phyloP scores from a whole-genome alignment of 139 green algal genomes.

The Chara braunii region DNA sequence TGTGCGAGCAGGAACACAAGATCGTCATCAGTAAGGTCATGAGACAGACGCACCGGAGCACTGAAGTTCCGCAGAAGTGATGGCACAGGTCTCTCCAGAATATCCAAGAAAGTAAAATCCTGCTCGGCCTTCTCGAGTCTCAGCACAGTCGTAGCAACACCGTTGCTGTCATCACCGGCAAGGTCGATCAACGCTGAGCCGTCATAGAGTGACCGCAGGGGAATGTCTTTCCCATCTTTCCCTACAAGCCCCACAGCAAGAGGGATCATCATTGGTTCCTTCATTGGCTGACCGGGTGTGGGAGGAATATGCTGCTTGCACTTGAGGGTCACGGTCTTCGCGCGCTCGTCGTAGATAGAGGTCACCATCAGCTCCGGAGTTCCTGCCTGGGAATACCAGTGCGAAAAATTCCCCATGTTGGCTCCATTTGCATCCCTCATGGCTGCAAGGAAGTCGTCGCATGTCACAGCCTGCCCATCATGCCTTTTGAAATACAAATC shows the following conservation, averaged over 20 bases:
- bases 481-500: conserved; percentile 97
- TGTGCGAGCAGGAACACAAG: conserved; percentile 82
- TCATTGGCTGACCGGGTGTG: conserved; percentile 65
- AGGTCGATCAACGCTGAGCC: neutral
- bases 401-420: conserved; percentile 62
- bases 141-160: conserved; percentile 20
- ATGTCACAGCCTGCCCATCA: conserved; percentile 91
- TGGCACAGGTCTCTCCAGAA: conserved; percentile 57
- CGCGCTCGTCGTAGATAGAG: conserved; percentile 60
- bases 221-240: conserved; percentile 64
- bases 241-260: conserved; percentile 74
- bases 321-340: conserved; percentile 74
- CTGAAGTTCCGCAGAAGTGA: conserved; percentile 87
- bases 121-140: conserved; percentile 37
- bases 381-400: conserved; percentile 75
- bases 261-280: conserved; percentile 75
- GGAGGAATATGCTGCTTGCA: conserved; percentile 61
- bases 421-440: conserved; percentile 91
- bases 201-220: conserved; percentile 45
- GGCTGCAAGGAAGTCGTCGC: conserved; percentile 91
- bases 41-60: conserved; percentile 68
- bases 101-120: conserved; percentile 51
- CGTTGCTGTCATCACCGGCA: too few relatives aligned
- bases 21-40: conserved; percentile 76
- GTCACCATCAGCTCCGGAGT: conserved; percentile 70